These are phyloP conservation scores for Phialophora expanda DNA, from an alignment of 2,329 filamentous ascomycete species.

Conservation along the genomic window DNA sequence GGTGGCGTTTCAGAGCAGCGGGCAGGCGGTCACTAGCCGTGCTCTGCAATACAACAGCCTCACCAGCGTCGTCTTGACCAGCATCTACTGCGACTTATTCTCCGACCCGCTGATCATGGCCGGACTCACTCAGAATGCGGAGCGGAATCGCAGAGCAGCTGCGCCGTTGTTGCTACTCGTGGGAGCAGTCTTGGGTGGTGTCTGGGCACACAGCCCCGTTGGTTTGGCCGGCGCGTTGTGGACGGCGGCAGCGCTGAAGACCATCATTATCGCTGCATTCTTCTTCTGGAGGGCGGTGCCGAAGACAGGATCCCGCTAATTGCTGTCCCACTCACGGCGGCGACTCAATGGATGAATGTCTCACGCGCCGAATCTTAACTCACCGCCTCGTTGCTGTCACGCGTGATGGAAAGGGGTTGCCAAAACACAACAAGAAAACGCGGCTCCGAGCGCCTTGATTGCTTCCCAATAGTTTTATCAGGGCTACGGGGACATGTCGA, in stretches of 20 bases:
- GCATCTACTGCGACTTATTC: constrained; percentile 80
- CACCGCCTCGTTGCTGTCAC: background rate
- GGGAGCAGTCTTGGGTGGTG: constrained; percentile 61
- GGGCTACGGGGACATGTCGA: background rate
- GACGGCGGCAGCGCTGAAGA: constrained; percentile 64
- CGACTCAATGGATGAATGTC: no score
- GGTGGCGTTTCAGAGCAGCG: constrained; percentile 76
- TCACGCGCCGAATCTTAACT: no score
- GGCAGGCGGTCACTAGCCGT: constrained; percentile 76
- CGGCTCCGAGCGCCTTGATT: background rate
- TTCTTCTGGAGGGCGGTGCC: constrained; percentile 62
- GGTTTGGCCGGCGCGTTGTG: constrained; percentile 64
- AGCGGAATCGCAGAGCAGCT: constrained; percentile 59
- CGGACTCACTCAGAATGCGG: constrained; percentile 51
- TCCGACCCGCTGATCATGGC: constrained; percentile 63
- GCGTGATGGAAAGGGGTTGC: background rate
- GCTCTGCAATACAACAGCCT: constrained; percentile 72
- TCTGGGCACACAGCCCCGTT: constrained; percentile 58
- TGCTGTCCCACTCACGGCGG: background rate
- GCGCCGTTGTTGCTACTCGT: constrained; percentile 59
- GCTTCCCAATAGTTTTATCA: background rate
- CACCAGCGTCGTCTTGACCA: constrained; percentile 80
- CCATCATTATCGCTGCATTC: constrained; percentile 63
- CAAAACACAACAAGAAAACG: background rate
- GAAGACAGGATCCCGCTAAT: background rate